These are phyloP conservation scores for Coniella vitis DNA, from an alignment of 2,329 filamentous ascomycete genomes.

Conservation along the genomic window DNA sequence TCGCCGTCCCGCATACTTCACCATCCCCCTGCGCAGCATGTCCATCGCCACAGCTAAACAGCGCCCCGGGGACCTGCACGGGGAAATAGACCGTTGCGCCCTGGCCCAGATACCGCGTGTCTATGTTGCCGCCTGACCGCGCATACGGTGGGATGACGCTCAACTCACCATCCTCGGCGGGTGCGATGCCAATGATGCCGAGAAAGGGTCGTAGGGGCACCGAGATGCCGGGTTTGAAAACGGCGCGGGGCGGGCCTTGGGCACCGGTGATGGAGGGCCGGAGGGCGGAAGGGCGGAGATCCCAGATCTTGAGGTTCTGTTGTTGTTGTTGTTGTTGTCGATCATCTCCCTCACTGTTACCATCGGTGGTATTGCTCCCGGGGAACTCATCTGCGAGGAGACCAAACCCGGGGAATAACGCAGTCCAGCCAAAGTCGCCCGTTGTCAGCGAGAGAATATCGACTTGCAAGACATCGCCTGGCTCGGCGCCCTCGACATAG, in stretches of 20 bases:
- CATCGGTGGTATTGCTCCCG: no score
- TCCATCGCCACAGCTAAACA: constrained; percentile 48
- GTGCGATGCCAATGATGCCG: constrained; percentile 45
- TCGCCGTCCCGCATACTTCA: constrained; percentile 49
- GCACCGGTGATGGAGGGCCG: constrained; percentile 17
- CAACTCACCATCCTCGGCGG: constrained; percentile 35
- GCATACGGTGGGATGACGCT: constrained; percentile 43
- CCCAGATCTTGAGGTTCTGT: constrained; percentile 41
- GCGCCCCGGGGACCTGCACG: constrained; percentile 40
- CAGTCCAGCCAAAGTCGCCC: constrained; percentile 45
- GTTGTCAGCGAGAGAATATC: constrained; percentile 40
- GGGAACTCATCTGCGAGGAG: constrained; percentile 42
- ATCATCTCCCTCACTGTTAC: no score
- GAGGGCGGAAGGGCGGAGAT: constrained; percentile 25
- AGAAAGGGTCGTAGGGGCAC: constrained; percentile 45
- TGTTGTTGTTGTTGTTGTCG: no score
- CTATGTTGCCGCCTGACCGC: constrained; percentile 46
- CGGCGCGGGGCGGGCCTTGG: constrained; percentile 24
- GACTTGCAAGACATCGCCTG: constrained; percentile 45
- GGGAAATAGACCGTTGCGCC: constrained; percentile 43
- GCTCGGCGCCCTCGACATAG: constrained; percentile 39
- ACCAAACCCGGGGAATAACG: constrained; percentile 43
- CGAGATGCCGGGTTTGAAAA: constrained; percentile 40
- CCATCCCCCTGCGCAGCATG: constrained; percentile 49
- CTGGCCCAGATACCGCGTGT: constrained; percentile 41